phyloP scores from a whole-genome alignment of 352 stramenopile species.

The Thalassiosira hispida region DNA sequence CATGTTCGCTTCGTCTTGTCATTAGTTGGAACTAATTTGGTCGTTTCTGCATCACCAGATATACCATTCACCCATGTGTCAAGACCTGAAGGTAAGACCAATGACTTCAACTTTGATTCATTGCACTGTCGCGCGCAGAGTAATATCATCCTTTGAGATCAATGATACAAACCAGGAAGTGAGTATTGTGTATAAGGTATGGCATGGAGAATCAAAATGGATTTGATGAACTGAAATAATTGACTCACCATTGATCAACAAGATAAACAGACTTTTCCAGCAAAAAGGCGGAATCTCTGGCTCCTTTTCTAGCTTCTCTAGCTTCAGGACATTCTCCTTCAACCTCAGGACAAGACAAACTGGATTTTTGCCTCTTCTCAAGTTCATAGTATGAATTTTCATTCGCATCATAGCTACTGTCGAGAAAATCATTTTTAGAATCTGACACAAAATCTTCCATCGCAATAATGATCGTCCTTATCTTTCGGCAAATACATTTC shows the following conservation, averaged over 20 bases:
- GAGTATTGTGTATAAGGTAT: too few relatives aligned
- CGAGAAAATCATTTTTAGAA: constrained; percentile 13
- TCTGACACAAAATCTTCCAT: constrained; percentile 28
- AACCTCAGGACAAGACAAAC: neutral
- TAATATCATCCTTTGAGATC: constrained; percentile 54
- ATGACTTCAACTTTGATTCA: constrained; percentile 4
- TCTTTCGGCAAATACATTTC: constrained; percentile 2
- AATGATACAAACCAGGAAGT: too few relatives aligned
- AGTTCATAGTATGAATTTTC: constrained; percentile 16
- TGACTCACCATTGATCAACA: too few relatives aligned
- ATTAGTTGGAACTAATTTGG: neutral
- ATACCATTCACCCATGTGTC: constrained; percentile 51
- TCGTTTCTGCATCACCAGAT: constrained; percentile 13
- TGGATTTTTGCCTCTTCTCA: constrained; percentile 3
- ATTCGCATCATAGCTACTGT: neutral
- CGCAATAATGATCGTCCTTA: constrained; percentile 22
- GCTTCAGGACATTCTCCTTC: constrained; percentile 15
- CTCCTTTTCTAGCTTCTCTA: too few relatives aligned
- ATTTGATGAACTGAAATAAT: too few relatives aligned
- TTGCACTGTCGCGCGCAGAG: constrained; percentile 48
- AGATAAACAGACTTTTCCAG: too few relatives aligned
- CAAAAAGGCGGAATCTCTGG: too few relatives aligned
- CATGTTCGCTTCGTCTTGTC: constrained; percentile 16
- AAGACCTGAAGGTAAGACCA: constrained; percentile 46
- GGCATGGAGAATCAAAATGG: too few relatives aligned